Evolutionary conservation across 1,284 basidiomycete genomes (phyloP).

Genomic region (Wolfiporia cocos): DNA sequence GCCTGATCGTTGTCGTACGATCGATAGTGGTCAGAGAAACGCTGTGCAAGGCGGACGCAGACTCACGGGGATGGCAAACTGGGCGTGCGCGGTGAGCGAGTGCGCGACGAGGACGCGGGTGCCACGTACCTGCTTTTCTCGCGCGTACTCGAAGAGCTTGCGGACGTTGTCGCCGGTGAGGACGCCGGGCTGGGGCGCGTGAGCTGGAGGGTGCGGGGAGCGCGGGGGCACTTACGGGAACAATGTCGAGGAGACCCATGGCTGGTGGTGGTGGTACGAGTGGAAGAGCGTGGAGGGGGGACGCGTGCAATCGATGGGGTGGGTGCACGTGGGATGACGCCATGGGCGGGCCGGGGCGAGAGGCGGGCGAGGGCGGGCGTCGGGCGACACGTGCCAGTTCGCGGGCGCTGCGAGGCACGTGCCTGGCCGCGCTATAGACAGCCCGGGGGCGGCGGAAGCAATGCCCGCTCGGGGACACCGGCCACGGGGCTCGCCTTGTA

Average conservation of each 20-base stretch:
- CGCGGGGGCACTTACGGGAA: conserved; percentile 46
- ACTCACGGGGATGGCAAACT: conserved; percentile 86
- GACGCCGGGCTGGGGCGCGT: conserved; percentile 66
- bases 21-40: not conserved
- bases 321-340: too few relatives aligned
- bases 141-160: conserved; percentile 86
- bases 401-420: too few relatives aligned
- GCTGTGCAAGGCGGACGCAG: not conserved
- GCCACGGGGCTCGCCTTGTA: too few relatives aligned
- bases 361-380: too few relatives aligned
- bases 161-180: conserved; percentile 84
- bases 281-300: conserved; percentile 11
- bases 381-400: too few relatives aligned
- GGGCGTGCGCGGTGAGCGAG: conserved; percentile 2
- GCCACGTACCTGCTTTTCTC: conserved; percentile 66
- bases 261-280: conserved; percentile 7
- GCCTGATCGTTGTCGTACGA: conserved; percentile 37
- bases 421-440: too few relatives aligned
- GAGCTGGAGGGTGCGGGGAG: conserved; percentile 3
- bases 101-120: not conserved
- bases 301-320: too few relatives aligned
- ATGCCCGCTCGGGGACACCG: too few relatives aligned
- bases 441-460: too few relatives aligned
- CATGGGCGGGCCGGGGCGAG: too few relatives aligned
- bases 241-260: conserved; percentile 71